A percentile compares a stretch with the other conserved stretches of the same genome.
Evolutionary conservation across 208 protist genomes (phyloP).

Genomic region (Leishmania tarentolae): DNA sequence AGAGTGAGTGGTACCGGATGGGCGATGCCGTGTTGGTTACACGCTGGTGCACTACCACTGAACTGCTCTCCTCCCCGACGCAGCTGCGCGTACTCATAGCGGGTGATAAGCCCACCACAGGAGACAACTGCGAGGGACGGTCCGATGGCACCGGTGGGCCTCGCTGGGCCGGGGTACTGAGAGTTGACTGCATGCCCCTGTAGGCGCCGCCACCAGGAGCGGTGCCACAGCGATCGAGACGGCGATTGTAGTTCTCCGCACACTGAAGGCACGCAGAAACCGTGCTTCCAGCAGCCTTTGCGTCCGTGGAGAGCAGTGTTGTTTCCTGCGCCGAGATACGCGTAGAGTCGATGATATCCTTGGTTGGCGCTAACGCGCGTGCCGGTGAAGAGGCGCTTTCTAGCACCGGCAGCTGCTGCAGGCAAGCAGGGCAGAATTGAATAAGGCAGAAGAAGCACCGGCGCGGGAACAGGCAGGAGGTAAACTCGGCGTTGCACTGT

Average conservation of each 20-base stretch:
- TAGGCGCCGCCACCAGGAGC: conserved; percentile 28
- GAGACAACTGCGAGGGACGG: neutral
- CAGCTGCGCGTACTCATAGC: conserved; percentile 1
- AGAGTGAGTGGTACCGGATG: neutral
- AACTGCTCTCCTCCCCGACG: conserved; percentile 22
- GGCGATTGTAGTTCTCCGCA: conserved; percentile 63
- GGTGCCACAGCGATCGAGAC: conserved; percentile 35
- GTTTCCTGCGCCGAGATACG: neutral
- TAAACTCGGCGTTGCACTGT: conserved; percentile 68
- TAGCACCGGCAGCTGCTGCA: conserved; percentile 36
- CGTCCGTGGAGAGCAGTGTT: neutral
- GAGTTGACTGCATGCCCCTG: conserved; percentile 30
- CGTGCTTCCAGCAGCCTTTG: conserved; percentile 14
- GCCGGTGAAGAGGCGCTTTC: neutral
- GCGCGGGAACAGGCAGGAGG: conserved; percentile 57
- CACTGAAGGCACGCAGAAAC: conserved; percentile 61
- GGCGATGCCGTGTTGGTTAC: conserved; percentile 6
- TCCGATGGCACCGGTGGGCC: neutral
- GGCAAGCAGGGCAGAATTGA: conserved; percentile 63
- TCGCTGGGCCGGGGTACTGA: neutral
- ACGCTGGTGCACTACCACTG: conserved; percentile 22
- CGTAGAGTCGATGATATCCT: neutral
- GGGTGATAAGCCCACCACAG: neutral
- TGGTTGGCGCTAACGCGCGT: conserved; percentile 1
- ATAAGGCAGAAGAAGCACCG: conserved; percentile 72